Evolutionary conservation across 257 asterid species (phyloP), one percentile per base, ranked within the genome.

Genomic region (Lycium ferocissimum): DNA sequence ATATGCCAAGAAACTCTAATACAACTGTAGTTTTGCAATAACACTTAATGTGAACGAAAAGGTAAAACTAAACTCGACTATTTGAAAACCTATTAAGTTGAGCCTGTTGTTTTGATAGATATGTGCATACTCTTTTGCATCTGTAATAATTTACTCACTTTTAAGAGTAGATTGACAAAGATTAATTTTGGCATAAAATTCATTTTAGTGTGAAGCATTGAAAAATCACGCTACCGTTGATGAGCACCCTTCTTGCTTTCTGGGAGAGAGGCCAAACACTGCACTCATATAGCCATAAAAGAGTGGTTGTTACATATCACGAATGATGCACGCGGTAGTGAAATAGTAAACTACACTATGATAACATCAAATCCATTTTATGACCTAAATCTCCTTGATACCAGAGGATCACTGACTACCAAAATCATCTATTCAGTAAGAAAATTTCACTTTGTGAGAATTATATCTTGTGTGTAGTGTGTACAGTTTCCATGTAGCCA

Each of bases 181-280:
- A 17, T 15, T 17, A 26, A 26, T 26, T 26, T 26, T 57, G 7
- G 22, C 63, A 5, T 5, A 57, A 17, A 5, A 17, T 1, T 57
- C 2, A 67, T 67, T 67, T 33, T 33, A 3, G 7, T 67, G n/a
- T 67, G 76, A 12, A 67, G 40, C 75, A 47, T 14, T 15, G 47
- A 15, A 38, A 56, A 72, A 72, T 43, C 53, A 20, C 20, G 26
- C 47, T 79, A 62, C 76, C 84, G 45, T 8, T 81, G 57, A 81
- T 15, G 33, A 81, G 13, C 15, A 14, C 76, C 1, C 17, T 45
- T n/a, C 84, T 61, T 82, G 79, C 5, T 9, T 62, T 26, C 5
- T n/a, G 84, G 62, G 78, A 40, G 59, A 40, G 79, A 63, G 18
- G 84, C 79, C 76, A 82, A 62, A 26, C 76, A 61, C 79, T 82